Percentiles rank a stretch among this genome's conserved stretches.
Conservation (phyloP, 495 filamentous ascomycete species). For the Gamarada debralockiae region DNA sequence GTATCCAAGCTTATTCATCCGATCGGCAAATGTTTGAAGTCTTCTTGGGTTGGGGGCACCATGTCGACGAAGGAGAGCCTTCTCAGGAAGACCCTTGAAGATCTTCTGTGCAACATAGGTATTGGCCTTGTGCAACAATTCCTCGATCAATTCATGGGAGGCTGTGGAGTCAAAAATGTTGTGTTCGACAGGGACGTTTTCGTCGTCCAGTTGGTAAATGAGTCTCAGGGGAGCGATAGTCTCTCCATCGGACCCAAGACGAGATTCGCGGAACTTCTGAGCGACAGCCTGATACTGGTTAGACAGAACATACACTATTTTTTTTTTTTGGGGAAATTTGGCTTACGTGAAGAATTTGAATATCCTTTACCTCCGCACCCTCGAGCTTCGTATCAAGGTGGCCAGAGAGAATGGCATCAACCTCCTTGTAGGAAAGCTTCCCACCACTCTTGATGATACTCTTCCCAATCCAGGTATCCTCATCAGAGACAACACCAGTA, state of each 20-base stretch:
- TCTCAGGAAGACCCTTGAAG: slow-evolving; percentile 74
- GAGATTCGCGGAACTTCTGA: slow-evolving; percentile 82
- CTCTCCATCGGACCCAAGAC: slow-evolving; percentile 72
- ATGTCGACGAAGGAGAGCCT: slow-evolving; percentile 88
- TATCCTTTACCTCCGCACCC: slow-evolving; percentile 61
- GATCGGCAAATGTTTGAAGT: slow-evolving; percentile 82
- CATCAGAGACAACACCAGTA: slow-evolving; percentile 71
- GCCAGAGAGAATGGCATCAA: slow-evolving; percentile 71
- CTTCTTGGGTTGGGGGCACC: slow-evolving; percentile 80
- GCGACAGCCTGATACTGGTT: slow-evolving; percentile 49
- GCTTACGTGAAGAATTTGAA: slow-evolving; percentile 63
- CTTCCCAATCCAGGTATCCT: slow-evolving; percentile 92
- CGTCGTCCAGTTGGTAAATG: slow-evolving; percentile 92
- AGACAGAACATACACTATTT: slow-evolving; percentile 26
- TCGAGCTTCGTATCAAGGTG: slow-evolving; percentile 53
- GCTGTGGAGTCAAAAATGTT: slow-evolving; percentile 92
- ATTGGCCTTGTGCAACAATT: slow-evolving; percentile 89
- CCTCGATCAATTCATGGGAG: slow-evolving; percentile 91
- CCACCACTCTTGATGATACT: slow-evolving; percentile 86
- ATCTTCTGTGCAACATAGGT: slow-evolving; percentile 84
- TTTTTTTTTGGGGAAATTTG: background rate
- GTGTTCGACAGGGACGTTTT: slow-evolving; percentile 92
- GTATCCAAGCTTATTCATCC: slow-evolving; percentile 88
- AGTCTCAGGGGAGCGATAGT: slow-evolving; percentile 82
- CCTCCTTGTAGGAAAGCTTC: slow-evolving; percentile 77